Base-by-base conservation (phyloP, 2,329 filamentous ascomycete genomes). In the Fusarium falciforme region DNA sequence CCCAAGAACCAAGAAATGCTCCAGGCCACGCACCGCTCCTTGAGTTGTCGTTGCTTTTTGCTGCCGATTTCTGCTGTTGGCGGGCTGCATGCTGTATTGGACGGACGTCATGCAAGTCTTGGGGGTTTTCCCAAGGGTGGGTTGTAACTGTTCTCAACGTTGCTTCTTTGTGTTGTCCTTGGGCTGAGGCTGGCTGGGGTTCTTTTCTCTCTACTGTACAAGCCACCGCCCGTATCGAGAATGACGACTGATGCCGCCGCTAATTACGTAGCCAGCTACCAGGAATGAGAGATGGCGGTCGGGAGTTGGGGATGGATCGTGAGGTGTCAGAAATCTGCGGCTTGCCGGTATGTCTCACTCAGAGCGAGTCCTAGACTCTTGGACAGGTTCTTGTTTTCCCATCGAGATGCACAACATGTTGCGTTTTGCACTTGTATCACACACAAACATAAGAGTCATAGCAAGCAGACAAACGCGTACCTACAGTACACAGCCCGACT, bases 241-340 rank as follows among this genome's bases (percentile, higher is more conserved):
- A 68, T 42, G 49, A 71, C 35, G 55, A 58, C 33, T 69, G 64
- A 76, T 70, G 70, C 55, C 62, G 71, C 60, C 61, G 49, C 69
- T 33, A 12, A 74, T 77, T 77, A 77, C 73, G 75, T 77, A 74
- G 63, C 17, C 11, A 38, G 20, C 35, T 65, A 49, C 55, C 27
- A 47, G 52, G 55, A 68, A 69, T 31, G 63, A 60, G 22, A 60
- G 58, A 65, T 44, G 47, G 66, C 64, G 42, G 38, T 57, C 42
- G 49, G 70, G 38, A 55, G 40, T 59, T 70, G 40, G 42, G 40
- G 58, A 69, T 61, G 29, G 49, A 12, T 64, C 22, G 57, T 61
- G 61, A 68, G 67, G 60, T 64, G 62, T 73, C 52, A 64, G 68
- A 67, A 63, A 70, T 64, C 68, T 70, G 71, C 66, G 61, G 38